Percentiles rank a stretch among this genome's conserved stretches.
These are phyloP conservation scores for Sporobolus alterniflorus DNA, from an alignment of 202 grass and related monocot genomes.

Conservation along the genomic window DNA sequence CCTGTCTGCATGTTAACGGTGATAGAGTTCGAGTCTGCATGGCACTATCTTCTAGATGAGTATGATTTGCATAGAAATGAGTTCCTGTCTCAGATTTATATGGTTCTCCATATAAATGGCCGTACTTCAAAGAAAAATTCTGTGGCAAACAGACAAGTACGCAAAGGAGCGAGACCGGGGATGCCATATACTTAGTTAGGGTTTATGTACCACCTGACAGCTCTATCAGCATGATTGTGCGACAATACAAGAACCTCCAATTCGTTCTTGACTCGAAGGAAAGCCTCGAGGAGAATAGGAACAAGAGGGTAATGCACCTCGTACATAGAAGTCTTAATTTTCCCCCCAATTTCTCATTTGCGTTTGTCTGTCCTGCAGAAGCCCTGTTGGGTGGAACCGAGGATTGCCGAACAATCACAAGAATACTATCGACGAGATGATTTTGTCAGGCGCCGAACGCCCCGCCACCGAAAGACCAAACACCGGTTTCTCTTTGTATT, in stretches of 20 bases:
- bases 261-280: neutral
- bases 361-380: neutral
- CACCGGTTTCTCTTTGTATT: too few species aligned
- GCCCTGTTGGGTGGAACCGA: too few species aligned
- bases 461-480: too few species aligned
- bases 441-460: too few species aligned
- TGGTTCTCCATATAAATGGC: neutral
- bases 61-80: conserved; percentile 16
- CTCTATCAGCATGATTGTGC: conserved; percentile 18
- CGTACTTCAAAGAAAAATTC: neutral
- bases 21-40: conserved; percentile 17
- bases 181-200: neutral
- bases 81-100: conserved; percentile 25
- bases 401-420: too few species aligned
- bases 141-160: neutral
- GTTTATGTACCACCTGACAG: neutral
- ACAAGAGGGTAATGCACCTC: conserved; percentile 4
- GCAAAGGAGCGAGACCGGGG: neutral
- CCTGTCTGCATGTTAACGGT: conserved; percentile 30
- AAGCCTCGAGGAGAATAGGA: conserved; percentile 2
- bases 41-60: conserved; percentile 29
- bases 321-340: neutral
- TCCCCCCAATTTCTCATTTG: neutral
- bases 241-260: conserved; percentile 9
- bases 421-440: too few species aligned